Evolutionary conservation across 139 green algal genomes (phyloP).

Genomic region (Coccomyxa sp.): DNA sequence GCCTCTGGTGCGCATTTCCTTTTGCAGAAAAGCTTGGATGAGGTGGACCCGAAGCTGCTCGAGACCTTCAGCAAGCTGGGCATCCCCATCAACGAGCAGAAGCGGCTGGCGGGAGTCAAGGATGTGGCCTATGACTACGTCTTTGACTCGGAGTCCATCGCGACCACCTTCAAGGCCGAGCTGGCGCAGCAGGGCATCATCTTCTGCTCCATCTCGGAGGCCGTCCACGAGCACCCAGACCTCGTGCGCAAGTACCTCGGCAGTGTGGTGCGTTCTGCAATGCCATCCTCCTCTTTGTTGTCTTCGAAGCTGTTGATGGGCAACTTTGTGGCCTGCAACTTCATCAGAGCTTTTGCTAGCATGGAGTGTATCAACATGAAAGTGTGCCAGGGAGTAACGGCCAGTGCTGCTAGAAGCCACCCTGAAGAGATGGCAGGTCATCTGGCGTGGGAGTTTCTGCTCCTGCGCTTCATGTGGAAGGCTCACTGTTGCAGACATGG

Average conservation of each 20-base stretch:
- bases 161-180: constrained; percentile 96
- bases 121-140: constrained; percentile 92
- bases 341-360: neutral
- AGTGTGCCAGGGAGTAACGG: too few species aligned
- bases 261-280: constrained; percentile 64
- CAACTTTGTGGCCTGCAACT: neutral
- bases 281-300: neutral
- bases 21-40: constrained; percentile 57
- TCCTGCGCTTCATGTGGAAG: too few species aligned
- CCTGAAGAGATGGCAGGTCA: too few species aligned
- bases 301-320: too few species aligned
- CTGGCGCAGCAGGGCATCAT: constrained; percentile 92
- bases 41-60: constrained; percentile 97
- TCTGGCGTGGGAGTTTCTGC: too few species aligned
- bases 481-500: too few species aligned
- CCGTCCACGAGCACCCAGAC: constrained; percentile 93
- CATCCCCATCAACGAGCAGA: constrained; percentile 95
- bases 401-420: too few species aligned
- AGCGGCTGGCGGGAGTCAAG: constrained; percentile 84
- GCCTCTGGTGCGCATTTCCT: too few species aligned
- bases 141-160: constrained; percentile 98
- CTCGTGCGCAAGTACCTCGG: constrained; percentile 90
- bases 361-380: neutral
- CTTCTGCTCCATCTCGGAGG: constrained; percentile 96
- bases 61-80: constrained; percentile 96